Conservation (phyloP, 73 alveolate species). For the Loxodes magnus region DNA sequence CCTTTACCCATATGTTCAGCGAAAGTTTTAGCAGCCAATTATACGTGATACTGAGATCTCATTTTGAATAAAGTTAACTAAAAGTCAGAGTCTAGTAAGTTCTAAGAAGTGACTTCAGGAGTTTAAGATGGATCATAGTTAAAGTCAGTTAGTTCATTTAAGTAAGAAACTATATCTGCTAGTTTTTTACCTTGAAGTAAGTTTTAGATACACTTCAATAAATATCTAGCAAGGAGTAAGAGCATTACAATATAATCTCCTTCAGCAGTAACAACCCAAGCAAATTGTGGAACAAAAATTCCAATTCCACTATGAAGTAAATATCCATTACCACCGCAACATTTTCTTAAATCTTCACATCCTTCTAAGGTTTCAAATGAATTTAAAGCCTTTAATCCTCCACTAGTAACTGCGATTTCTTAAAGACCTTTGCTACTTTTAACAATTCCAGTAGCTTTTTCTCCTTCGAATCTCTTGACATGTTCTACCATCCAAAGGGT, state of each 20-base stretch:
- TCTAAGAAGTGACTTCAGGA: too few species aligned
- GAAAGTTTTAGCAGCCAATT: too few species aligned
- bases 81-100: too few species aligned
- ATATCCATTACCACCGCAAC: slow-evolving; percentile 13
- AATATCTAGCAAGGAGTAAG: slow-evolving; percentile 2
- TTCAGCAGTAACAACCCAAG: slow-evolving; percentile 22
- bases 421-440: slow-evolving; percentile 7
- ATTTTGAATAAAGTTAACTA: too few species aligned
- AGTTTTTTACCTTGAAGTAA: slow-evolving; percentile 2
- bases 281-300: slow-evolving; percentile 11
- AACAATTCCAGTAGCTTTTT: background rate
- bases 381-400: slow-evolving; percentile 15
- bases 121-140: too few species aligned
- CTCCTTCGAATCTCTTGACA: background rate
- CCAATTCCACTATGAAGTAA: slow-evolving; percentile 1
- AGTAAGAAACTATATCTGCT: background rate
- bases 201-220: background rate
- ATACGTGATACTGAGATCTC: too few species aligned
- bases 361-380: background rate
- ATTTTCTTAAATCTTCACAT: slow-evolving; percentile 4
- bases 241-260: slow-evolving; percentile 9
- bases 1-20: too few species aligned
- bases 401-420: slow-evolving; percentile 21
- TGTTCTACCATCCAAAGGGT: background rate
- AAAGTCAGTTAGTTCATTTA: too few species aligned